Evolutionary conservation across 2,329 filamentous ascomycete species (phyloP).

Genomic region (Aureobasidium subglaciale): DNA sequence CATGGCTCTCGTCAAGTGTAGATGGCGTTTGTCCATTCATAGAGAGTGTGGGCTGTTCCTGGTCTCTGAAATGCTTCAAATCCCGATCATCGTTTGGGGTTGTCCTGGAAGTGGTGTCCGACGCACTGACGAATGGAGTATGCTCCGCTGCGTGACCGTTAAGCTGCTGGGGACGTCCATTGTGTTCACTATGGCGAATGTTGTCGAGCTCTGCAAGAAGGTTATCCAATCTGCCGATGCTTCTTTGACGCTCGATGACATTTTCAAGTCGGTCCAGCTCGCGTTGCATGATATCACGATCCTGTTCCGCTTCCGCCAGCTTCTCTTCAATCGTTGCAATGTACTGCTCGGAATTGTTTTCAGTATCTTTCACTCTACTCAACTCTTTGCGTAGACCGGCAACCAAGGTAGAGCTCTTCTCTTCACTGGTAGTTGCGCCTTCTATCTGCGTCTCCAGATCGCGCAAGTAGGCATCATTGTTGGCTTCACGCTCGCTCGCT

Average conservation of each 20-base stretch:
- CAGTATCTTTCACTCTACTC: slow-evolving; percentile 77
- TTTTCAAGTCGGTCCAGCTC: slow-evolving; percentile 92
- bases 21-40: neutral
- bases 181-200: slow-evolving; percentile 32
- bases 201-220: slow-evolving; percentile 84
- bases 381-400: slow-evolving; percentile 87
- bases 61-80: neutral
- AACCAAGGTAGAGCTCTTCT: slow-evolving; percentile 82
- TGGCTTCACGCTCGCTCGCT: slow-evolving; percentile 80
- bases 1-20: neutral
- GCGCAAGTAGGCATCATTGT: slow-evolving; percentile 86
- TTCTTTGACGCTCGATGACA: slow-evolving; percentile 89
- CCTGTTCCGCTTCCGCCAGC: slow-evolving; percentile 90
- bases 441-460: slow-evolving; percentile 88
- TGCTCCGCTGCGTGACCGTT: slow-evolving; percentile 30
- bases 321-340: slow-evolving; percentile 95
- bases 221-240: slow-evolving; percentile 88
- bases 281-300: slow-evolving; percentile 92
- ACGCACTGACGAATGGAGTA: neutral
- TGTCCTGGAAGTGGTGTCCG: neutral
- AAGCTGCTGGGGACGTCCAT: slow-evolving; percentile 22
- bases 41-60: too few relatives aligned
- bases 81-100: neutral
- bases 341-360: slow-evolving; percentile 87
- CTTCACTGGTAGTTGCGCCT: slow-evolving; percentile 82